Base-by-base conservation (phyloP, 2,329 filamentous ascomycete species). In the Fusarium sp. region DNA sequence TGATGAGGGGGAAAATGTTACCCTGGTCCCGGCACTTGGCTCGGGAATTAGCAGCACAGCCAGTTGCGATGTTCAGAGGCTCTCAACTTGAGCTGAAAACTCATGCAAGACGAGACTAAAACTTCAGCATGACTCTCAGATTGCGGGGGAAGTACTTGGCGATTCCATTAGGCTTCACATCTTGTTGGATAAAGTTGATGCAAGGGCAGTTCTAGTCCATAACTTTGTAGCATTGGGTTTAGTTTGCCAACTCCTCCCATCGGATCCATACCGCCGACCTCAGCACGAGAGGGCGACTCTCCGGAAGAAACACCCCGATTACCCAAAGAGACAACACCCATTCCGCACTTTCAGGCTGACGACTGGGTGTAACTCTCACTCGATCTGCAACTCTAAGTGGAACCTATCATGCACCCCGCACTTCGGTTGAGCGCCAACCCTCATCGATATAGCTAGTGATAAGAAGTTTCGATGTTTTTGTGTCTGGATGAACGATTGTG, bases 351-450 rank as follows among this genome's bases (percentile, higher is more conserved):
- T 28, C 28, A 54, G 16, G 28, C 46, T 54, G 46, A 18, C 12
- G 23, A 40, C 15, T 6, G 10, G 19, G 21, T 52, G 57, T 3
- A 18, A 60, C 52, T 54, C 42, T 43, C 21, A n/a, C 32, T 10
- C 28, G 53, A 49, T 67, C 35, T 50, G 46, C 56, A 35, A 60
- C 38, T 60, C 63, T 64, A 32, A 32, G 28, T 23, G 11, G 32
- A 43, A 49, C 33, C 44, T 52, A 12, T 23, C 6, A 67, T 67
- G 62, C 63, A 67, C 64, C 64, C 62, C 63, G 64, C 64, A 67
- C 52, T 21, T 67, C 52, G 38, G 61, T 40, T 46, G 43, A 33
- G 61, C 13, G 32, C 32, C 32, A 67, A 32, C 12, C 23, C 23
- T n/a, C 44, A 13, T n/a, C 33, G 38, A 40, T 32, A 37, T n/a